phyloP scores from a whole-genome alignment of 345 rosid species.

The Rhizophora apiculata region DNA sequence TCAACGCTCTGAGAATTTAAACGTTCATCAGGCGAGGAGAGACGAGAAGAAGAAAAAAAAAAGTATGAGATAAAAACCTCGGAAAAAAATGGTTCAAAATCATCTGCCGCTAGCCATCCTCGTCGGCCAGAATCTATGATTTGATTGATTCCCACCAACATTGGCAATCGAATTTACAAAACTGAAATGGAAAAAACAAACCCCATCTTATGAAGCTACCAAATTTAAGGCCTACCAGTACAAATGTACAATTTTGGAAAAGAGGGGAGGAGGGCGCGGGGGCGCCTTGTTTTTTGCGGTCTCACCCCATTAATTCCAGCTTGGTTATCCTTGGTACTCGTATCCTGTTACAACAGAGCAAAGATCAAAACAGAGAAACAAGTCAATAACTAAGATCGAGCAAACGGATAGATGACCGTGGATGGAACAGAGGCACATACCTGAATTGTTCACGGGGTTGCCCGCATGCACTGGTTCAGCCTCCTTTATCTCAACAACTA shows the following conservation, averaged over 20 bases:
- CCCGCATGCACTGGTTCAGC: slow-evolving; percentile 66
- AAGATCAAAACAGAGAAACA: neutral
- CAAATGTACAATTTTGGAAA: too few species aligned
- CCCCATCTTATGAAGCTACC: neutral
- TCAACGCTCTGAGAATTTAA: too few species aligned
- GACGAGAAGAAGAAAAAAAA: too few species aligned
- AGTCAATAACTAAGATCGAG: neutral
- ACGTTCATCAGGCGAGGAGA: too few species aligned
- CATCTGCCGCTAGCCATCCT: too few species aligned
- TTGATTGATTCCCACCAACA: too few species aligned
- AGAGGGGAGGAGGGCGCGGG: neutral
- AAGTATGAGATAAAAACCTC: too few species aligned
- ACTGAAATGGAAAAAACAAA: slow-evolving; percentile 10
- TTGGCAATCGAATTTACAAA: too few species aligned
- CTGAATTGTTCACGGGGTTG: slow-evolving; percentile 96
- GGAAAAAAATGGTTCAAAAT: too few species aligned
- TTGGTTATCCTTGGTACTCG: slow-evolving; percentile 26
- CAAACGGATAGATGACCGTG: too few species aligned
- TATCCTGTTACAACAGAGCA: slow-evolving; percentile 29
- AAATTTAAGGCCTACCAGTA: neutral
- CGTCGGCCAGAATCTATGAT: too few species aligned
- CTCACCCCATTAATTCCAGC: neutral
- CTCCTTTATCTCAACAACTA: slow-evolving; percentile 95
- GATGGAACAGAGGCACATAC: slow-evolving; percentile 23
- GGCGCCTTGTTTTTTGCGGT: too few species aligned